phyloP scores from a whole-genome alignment of 2,329 filamentous ascomycete genomes.

The Macrophomina pseudophaseolina region DNA sequence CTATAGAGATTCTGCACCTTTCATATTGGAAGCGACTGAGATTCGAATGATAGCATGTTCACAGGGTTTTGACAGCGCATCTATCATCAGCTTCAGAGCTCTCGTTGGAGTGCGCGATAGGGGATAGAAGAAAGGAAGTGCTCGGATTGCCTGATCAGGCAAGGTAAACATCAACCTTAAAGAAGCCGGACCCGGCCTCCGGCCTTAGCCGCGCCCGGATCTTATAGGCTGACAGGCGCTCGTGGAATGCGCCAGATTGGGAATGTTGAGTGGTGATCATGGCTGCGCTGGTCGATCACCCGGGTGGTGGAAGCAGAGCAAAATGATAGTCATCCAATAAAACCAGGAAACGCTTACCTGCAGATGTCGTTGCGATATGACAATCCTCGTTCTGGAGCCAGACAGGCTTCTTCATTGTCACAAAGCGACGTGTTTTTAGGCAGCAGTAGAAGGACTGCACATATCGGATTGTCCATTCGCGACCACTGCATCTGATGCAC shows the following conservation, averaged over 20 bases:
- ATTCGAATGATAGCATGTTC: no score
- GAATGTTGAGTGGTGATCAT: conserved; percentile 9
- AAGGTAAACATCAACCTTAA: neutral
- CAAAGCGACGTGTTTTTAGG: no score
- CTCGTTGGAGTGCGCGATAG: neutral
- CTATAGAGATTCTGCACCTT: neutral
- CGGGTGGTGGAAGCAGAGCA: neutral
- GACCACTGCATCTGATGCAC: no score
- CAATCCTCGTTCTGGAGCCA: neutral
- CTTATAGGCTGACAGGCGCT: conserved; percentile 8
- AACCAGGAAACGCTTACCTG: no score
- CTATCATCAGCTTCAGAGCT: neutral
- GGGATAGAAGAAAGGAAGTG: neutral
- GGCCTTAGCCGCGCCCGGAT: conserved; percentile 5
- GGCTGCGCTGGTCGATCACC: neutral
- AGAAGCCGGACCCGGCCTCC: conserved; percentile 3
- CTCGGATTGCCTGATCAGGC: conserved; percentile 6
- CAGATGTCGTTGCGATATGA: no score
- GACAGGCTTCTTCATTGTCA: neutral
- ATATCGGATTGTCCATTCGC: no score
- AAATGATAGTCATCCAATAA: neutral
- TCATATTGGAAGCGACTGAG: neutral
- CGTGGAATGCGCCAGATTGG: neutral
- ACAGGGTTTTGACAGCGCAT: neutral
- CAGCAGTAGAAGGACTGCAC: no score